Evolutionary conservation across 352 stramenopile species (phyloP), one percentile per base, ranked within the genome.

Genomic region (Pythium rishiriense): DNA sequence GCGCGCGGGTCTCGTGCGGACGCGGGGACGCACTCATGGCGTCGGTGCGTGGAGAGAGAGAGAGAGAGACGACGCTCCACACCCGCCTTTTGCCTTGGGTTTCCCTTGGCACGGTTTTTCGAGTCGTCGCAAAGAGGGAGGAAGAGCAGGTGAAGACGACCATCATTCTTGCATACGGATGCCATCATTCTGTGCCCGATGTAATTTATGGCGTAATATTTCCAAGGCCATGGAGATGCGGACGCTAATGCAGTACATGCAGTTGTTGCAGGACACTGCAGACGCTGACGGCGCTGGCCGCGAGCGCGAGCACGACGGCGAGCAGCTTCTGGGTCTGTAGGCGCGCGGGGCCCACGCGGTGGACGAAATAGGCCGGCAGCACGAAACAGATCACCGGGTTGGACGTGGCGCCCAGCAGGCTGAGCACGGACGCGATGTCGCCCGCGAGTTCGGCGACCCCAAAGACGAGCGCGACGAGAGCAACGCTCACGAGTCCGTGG

Each of bases 301-400:
- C 58, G 25, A 87, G 28, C 28, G 82, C 81, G 60, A 91, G 62
- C 6, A 68, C 8, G 1, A 84, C 35, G 19, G 82, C 73, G 19
- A 85, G 60, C 41, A 71, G 33, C 41, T 92, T 86, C 22, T 85
- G 75, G 10, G 57, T 49, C 17, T 64, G 57, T 48, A 86, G 75
- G 15, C 73, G 62, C 28, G 72, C 50, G 4, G 64, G 63, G 17
- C 81, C 83, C 5, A 93, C 58, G 21, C 78, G 76, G 26, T 75
- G 63, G 58, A 92, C 72, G 62, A 94, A 94, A 53, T 88, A 92
- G 22, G 86, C 82, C 15, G 88, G 88, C n/a, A 96, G 70, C 49
- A 94, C 66, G 64, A 94, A 96, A 70, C 88, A 95, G 64, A 96
- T 95, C 56, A 87, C 69, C 3, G 88, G 88, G 73, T 96, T 96